Evolutionary conservation across 202 grass and related monocot species (phyloP).

Genomic region (Setaria viridis): DNA sequence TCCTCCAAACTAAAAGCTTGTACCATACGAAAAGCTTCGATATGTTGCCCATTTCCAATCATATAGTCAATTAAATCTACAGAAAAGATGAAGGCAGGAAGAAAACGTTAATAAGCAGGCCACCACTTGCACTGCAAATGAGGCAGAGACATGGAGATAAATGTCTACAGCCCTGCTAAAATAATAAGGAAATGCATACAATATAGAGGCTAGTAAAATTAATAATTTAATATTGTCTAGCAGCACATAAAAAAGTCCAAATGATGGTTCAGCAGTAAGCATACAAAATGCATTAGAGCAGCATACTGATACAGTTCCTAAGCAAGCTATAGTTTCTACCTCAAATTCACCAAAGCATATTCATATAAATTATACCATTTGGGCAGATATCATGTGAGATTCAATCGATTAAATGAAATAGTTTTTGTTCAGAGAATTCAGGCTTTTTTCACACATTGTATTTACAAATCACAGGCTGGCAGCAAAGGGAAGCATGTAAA

Average conservation of each 20-base stretch:
- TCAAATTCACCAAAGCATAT: constrained; percentile 10
- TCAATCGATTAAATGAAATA: background rate
- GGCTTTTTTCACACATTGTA: background rate
- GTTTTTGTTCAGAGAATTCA: background rate
- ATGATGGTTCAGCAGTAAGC: constrained; percentile 9
- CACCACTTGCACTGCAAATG: constrained; percentile 21
- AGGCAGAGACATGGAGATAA: background rate
- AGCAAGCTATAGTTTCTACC: background rate
- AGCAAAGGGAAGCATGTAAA: background rate
- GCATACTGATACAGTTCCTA: background rate
- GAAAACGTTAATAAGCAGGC: constrained; percentile 33
- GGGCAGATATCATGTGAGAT: background rate
- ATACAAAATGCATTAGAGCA: background rate
- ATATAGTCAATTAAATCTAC: constrained; percentile 67
- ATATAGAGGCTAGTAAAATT: constrained; percentile 10
- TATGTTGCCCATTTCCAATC: constrained; percentile 50
- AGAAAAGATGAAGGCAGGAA: constrained; percentile 29
- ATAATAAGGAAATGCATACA: constrained; percentile 15
- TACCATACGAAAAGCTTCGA: constrained; percentile 36
- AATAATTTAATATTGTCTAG: constrained; percentile 23
- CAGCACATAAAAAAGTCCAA: background rate
- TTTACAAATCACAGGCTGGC: background rate
- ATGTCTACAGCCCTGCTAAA: background rate
- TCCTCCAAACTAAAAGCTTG: constrained; percentile 52
- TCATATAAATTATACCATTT: background rate